Conservation (phyloP, 2,329 filamentous ascomycete species). For the Penicillium sp. region DNA sequence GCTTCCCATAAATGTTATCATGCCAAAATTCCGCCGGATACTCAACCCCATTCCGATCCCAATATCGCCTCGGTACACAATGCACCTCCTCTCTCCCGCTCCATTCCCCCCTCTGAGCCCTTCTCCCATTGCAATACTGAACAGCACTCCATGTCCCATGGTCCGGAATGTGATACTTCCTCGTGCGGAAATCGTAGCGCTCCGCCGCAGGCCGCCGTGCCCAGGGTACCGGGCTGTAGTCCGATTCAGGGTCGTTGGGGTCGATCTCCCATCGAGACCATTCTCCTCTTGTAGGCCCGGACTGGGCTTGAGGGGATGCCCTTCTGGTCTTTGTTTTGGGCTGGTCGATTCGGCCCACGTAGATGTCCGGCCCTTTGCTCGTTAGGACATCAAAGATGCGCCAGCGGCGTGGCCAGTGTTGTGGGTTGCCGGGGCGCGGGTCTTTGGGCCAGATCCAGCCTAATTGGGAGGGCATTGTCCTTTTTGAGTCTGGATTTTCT, state of each 20-base stretch:
- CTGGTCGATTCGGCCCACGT: constrained; percentile 32
- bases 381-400: constrained; percentile 40
- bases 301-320: not conserved
- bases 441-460: constrained; percentile 43
- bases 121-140: constrained; percentile 27
- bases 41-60: constrained; percentile 27
- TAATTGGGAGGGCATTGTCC: constrained; percentile 7
- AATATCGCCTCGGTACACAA: constrained; percentile 25
- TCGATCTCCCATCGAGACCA: constrained; percentile 20
- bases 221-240: constrained; percentile 18
- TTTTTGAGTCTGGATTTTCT: not conserved
- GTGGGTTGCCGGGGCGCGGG: constrained; percentile 35
- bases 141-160: constrained; percentile 33
- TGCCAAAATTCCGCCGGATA: constrained; percentile 26
- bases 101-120: constrained; percentile 4
- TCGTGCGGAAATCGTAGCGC: constrained; percentile 36
- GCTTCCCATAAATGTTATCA: constrained; percentile 26
- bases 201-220: constrained; percentile 21
- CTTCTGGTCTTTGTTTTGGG: not conserved
- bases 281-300: not conserved
- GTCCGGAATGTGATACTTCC: constrained; percentile 33
- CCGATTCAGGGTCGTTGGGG: constrained; percentile 1
- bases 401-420: constrained; percentile 31
- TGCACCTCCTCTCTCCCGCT: constrained; percentile 18
- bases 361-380: constrained; percentile 46